These are phyloP conservation scores for Starmerella bacillaris DNA, from an alignment of 805 yeast species.

Conservation along the genomic window DNA sequence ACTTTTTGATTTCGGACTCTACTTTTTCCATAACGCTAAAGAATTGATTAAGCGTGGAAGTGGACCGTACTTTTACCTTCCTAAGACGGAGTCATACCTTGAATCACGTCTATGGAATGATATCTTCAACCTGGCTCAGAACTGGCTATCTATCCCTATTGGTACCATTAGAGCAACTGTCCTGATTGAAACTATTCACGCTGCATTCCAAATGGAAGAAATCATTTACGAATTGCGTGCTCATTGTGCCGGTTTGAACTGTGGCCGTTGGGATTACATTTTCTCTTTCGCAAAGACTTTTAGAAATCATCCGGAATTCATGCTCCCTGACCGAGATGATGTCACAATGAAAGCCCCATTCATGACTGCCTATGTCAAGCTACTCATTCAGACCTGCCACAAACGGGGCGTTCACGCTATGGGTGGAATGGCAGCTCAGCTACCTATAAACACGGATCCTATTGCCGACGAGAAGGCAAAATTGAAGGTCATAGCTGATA, in stretches of 20 bases:
- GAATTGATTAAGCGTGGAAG: slow-evolving; percentile 39
- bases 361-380: slow-evolving; percentile 47
- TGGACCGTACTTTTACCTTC: slow-evolving; percentile 58
- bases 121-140: slow-evolving; percentile 47
- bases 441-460: slow-evolving; percentile 49
- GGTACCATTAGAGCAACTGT: slow-evolving; percentile 60
- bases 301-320: slow-evolving; percentile 41
- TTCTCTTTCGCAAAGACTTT: slow-evolving; percentile 51
- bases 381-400: slow-evolving; percentile 51
- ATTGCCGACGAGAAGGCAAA: slow-evolving; percentile 44
- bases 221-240: slow-evolving; percentile 54
- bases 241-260: slow-evolving; percentile 55
- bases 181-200: slow-evolving; percentile 52
- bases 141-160: slow-evolving; percentile 41
- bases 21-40: slow-evolving; percentile 50
- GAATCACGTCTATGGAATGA: slow-evolving; percentile 66
- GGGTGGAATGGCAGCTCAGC: slow-evolving; percentile 70
- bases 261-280: slow-evolving; percentile 66
- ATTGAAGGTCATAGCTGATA: slow-evolving; percentile 51
- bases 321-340: slow-evolving; percentile 52
- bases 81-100: slow-evolving; percentile 60
- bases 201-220: slow-evolving; percentile 64
- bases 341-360: slow-evolving; percentile 54
- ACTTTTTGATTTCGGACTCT: slow-evolving; percentile 51
- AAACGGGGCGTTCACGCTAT: slow-evolving; percentile 57